These are phyloP conservation scores for Cystobasidium tubakii DNA, from an alignment of 768 basidiomycete genomes.

Conservation along the genomic window DNA sequence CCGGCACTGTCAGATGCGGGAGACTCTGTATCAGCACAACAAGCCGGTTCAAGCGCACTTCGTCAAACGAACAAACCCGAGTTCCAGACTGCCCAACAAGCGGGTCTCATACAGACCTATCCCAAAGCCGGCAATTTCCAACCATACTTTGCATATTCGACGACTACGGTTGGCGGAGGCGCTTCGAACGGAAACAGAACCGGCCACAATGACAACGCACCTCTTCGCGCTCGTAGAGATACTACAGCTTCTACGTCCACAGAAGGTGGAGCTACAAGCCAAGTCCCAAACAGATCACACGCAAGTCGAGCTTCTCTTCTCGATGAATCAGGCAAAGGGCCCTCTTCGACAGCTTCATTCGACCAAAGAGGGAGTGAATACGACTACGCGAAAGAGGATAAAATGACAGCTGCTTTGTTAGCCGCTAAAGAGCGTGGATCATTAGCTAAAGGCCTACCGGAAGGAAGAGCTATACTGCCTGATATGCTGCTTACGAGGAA, in stretches of 20 bases:
- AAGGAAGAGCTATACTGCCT: slow-evolving; percentile 15
- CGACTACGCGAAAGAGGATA: slow-evolving; percentile 31
- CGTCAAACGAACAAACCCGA: neutral
- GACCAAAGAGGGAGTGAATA: slow-evolving; percentile 17
- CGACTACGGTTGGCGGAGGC: neutral
- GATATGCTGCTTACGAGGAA: neutral
- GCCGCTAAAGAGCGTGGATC: slow-evolving; percentile 10
- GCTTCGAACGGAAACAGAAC: neutral
- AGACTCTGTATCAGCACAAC: neutral
- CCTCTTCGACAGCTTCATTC: slow-evolving; percentile 34
- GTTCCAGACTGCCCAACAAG: neutral
- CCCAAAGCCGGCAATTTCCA: slow-evolving; percentile 27
- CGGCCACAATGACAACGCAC: neutral
- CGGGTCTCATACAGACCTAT: slow-evolving; percentile 9
- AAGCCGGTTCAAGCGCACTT: neutral
- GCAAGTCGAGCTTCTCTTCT: neutral
- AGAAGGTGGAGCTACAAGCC: neutral
- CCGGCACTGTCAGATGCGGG: slow-evolving; percentile 15
- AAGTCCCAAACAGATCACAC: neutral
- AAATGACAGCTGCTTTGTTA: slow-evolving; percentile 13
- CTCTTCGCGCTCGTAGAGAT: slow-evolving; percentile 11
- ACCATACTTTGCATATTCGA: slow-evolving; percentile 32
- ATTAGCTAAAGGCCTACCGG: slow-evolving; percentile 2
- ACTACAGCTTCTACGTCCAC: slow-evolving; percentile 6
- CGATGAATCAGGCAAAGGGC: slow-evolving; percentile 5